Evolutionary conservation across 345 rosid genomes (phyloP).

Genomic region (Lagerstroemia speciosa): DNA sequence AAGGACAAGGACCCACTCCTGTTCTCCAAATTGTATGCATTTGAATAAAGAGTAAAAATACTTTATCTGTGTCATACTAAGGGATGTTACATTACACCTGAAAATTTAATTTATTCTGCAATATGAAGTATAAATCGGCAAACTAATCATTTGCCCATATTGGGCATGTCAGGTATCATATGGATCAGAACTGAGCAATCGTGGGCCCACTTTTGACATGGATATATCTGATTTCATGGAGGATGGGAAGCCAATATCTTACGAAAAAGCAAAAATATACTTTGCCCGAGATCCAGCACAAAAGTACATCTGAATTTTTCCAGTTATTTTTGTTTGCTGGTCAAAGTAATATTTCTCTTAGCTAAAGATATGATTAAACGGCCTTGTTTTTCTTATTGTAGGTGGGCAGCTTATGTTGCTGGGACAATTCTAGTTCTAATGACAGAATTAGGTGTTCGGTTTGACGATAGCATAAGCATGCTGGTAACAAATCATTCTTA

Average conservation of each 20-base stretch:
- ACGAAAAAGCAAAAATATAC: slow-evolving; percentile 70
- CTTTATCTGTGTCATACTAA: background rate
- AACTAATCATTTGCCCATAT: background rate
- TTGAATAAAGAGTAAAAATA: background rate
- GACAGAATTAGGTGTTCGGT: slow-evolving; percentile 80
- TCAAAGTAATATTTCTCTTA: background rate
- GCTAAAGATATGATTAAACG: background rate
- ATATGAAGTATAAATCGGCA: background rate
- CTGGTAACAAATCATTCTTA: slow-evolving; percentile 38
- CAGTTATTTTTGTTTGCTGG: slow-evolving; percentile 8
- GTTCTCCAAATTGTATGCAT: slow-evolving; percentile 77
- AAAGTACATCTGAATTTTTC: slow-evolving; percentile 36
- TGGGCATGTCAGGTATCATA: slow-evolving; percentile 63
- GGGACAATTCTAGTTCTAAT: slow-evolving; percentile 93
- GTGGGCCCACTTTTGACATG: slow-evolving; percentile 99
- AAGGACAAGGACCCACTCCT: slow-evolving; percentile 72
- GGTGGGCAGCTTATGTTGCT: slow-evolving; percentile 99
- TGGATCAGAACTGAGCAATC: slow-evolving; percentile 96
- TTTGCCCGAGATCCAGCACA: slow-evolving; percentile 94
- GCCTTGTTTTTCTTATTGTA: slow-evolving; percentile 19
- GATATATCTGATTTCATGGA: slow-evolving; percentile 94
- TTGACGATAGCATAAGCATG: slow-evolving; percentile 87
- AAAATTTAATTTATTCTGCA: background rate
- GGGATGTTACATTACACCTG: background rate
- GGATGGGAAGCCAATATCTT: slow-evolving; percentile 69